These are phyloP conservation scores for Stagonosporopsis chrysanthemi DNA, from an alignment of 2,329 filamentous ascomycete species.

Conservation along the genomic window DNA sequence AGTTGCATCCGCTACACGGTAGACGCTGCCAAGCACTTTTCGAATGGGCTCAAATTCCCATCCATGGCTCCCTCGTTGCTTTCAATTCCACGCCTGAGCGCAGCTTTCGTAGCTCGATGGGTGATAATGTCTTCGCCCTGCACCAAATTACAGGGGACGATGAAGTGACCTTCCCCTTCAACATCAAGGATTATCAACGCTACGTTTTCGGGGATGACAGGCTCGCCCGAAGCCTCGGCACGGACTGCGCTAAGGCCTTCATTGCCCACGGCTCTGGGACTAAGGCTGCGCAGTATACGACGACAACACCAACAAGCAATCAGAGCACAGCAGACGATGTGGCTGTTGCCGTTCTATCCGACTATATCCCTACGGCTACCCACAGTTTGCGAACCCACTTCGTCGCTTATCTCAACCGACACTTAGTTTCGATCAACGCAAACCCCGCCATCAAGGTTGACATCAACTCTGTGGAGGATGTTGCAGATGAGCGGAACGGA, in stretches of 20 bases:
- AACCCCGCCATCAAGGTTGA: slow-evolving; percentile 32
- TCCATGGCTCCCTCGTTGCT: slow-evolving; percentile 9
- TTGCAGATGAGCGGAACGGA: slow-evolving; percentile 14
- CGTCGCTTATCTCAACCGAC: slow-evolving; percentile 33
- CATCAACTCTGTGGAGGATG: slow-evolving; percentile 14
- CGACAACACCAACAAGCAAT: slow-evolving; percentile 21
- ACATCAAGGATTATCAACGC: slow-evolving; percentile 32
- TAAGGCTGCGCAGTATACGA: slow-evolving; percentile 13
- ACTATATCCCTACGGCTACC: slow-evolving; percentile 31
- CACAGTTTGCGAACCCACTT: slow-evolving; percentile 34
- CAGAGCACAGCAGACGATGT: slow-evolving; percentile 25
- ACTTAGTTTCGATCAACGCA: slow-evolving; percentile 27
- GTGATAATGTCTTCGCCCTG: slow-evolving; percentile 31
- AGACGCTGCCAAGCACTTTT: slow-evolving; percentile 22
- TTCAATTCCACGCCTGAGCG: slow-evolving; percentile 14
- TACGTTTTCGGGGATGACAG: slow-evolving; percentile 38
- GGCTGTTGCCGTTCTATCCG: slow-evolving; percentile 36
- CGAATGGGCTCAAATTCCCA: slow-evolving; percentile 29
- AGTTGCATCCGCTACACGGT: slow-evolving; percentile 19
- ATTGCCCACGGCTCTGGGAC: slow-evolving; percentile 22
- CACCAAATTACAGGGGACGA: slow-evolving; percentile 25
- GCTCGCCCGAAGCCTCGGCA: slow-evolving; percentile 35
- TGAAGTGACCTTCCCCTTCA: slow-evolving; percentile 28
- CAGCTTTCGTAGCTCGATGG: slow-evolving; percentile 27
- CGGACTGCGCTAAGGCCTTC: slow-evolving; percentile 37